Percentiles rank a stretch among this genome's conserved stretches.
phyloP scores from a whole-genome alignment of 202 grass and related monocot species.

The Musa balbisiana region DNA sequence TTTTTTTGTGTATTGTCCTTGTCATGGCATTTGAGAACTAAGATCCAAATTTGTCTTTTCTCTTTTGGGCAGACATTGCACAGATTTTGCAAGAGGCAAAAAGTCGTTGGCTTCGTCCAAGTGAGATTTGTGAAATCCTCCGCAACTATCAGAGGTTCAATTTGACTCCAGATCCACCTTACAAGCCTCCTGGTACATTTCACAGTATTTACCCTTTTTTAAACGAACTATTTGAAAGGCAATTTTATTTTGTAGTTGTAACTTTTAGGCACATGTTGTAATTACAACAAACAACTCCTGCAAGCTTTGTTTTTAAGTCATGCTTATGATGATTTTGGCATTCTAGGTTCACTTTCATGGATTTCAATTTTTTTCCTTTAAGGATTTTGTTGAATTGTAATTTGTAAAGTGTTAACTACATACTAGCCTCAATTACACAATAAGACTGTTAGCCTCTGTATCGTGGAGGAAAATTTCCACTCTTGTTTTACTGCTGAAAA shows the following conservation, averaged over 20 bases:
- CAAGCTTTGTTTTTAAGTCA: too few relatives aligned
- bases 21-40: too few relatives aligned
- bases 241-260: background rate
- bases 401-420: background rate
- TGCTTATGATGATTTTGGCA: too few relatives aligned
- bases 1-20: background rate
- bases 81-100: conserved; percentile 58
- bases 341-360: background rate
- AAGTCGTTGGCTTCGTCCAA: conserved; percentile 51
- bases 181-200: conserved; percentile 43
- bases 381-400: background rate
- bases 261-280: background rate
- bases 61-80: conserved; percentile 34
- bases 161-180: conserved; percentile 62
- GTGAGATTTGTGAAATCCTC: conserved; percentile 70
- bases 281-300: background rate
- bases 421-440: background rate
- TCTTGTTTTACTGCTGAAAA: too few relatives aligned
- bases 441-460: background rate
- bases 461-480: background rate
- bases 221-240: background rate
- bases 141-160: conserved; percentile 49
- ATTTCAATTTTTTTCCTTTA: background rate
- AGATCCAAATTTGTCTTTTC: background rate
- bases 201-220: background rate